A percentile compares a stretch with the other conserved stretches of the same genome.
Evolutionary conservation across 805 yeast species (phyloP).

Genomic region (Starmera caribaea): DNA sequence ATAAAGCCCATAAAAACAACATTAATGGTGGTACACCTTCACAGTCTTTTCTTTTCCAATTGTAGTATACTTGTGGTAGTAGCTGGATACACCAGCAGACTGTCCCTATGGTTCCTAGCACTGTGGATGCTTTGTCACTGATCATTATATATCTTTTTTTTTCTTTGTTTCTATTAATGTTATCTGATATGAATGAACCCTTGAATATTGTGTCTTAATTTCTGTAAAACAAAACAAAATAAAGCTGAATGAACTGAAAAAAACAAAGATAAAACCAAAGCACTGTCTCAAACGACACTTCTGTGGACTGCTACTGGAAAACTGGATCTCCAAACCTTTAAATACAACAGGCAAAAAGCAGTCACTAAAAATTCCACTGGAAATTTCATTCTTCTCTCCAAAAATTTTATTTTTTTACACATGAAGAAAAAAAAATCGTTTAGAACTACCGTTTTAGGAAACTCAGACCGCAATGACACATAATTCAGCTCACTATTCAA

Average conservation of each 20-base stretch:
- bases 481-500: no score
- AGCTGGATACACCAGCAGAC: conserved; percentile 89
- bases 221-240: not conserved
- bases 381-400: no score
- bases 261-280: no score
- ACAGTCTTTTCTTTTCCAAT: conserved; percentile 68
- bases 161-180: not conserved
- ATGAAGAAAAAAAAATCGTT: no score
- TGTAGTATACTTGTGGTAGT: conserved; percentile 73
- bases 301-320: no score
- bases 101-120: conserved; percentile 82
- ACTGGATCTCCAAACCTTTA: not conserved
- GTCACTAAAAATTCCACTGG: no score
- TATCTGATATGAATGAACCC: not conserved
- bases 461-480: no score
- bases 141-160: conserved; percentile 7
- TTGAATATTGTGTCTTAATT: not conserved
- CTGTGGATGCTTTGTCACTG: conserved; percentile 46
- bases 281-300: no score
- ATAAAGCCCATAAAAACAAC: conserved; percentile 74
- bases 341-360: no score
- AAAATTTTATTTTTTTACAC: no score
- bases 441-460: no score
- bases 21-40: conserved; percentile 83
- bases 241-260: no score